Evolutionary conservation across 2,329 filamentous ascomycete species (phyloP).

Genomic region (Sporothrix pallida): DNA sequence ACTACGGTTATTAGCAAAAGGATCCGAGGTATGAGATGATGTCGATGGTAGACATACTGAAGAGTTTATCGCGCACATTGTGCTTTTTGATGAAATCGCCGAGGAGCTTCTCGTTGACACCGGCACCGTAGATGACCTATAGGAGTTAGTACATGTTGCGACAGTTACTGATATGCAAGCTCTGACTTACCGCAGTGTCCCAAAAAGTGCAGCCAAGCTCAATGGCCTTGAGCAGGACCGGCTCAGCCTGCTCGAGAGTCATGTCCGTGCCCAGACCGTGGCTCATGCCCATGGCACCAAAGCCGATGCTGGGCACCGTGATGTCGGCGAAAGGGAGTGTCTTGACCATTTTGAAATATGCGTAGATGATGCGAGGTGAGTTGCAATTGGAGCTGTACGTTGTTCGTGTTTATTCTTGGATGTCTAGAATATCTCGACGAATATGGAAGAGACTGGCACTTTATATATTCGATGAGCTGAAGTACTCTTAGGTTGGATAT

Average conservation of each 20-base stretch:
- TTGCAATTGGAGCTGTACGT: too few relatives aligned
- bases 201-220: slow-evolving; percentile 35
- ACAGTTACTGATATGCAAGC: too few relatives aligned
- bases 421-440: too few relatives aligned
- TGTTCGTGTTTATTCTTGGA: too few relatives aligned
- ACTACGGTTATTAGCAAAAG: neutral
- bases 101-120: neutral
- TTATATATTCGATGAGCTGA: too few relatives aligned
- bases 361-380: too few relatives aligned
- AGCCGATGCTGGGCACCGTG: slow-evolving; percentile 51
- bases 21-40: too few relatives aligned
- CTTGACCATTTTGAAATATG: slow-evolving; percentile 45
- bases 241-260: slow-evolving; percentile 30
- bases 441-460: too few relatives aligned
- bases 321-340: slow-evolving; percentile 49
- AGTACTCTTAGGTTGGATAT: too few relatives aligned
- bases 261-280: slow-evolving; percentile 26
- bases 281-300: slow-evolving; percentile 55
- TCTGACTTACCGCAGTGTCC: slow-evolving; percentile 34
- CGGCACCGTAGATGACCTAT: neutral
- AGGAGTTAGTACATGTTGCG: too few relatives aligned
- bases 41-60: neutral
- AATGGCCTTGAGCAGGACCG: slow-evolving; percentile 33
- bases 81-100: neutral
- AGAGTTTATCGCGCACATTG: neutral